Evolutionary conservation across 345 rosid genomes (phyloP).

Genomic region (Gossypium anomalum): DNA sequence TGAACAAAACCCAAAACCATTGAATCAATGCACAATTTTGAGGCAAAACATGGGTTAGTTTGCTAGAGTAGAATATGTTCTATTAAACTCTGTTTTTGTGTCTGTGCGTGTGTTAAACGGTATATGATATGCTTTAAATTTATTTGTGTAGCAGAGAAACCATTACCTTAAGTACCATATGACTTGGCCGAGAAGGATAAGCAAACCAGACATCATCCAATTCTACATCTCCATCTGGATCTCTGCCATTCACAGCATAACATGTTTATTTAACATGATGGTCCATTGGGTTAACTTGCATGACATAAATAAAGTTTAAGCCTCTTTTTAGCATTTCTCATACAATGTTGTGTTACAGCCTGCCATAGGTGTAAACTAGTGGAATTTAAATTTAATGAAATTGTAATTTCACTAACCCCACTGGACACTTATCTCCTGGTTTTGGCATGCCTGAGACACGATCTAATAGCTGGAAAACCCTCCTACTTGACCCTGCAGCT

Average conservation of each 20-base stretch:
- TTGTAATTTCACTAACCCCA: slow-evolving; percentile 45
- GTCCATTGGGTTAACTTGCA: too few species aligned
- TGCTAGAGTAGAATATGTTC: neutral
- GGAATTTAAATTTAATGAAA: neutral
- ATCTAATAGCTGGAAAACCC: slow-evolving; percentile 88
- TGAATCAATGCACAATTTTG: neutral
- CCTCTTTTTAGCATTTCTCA: neutral
- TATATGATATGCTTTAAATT: neutral
- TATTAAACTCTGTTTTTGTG: neutral
- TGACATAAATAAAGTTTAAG: too few species aligned
- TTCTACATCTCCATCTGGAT: slow-evolving; percentile 86
- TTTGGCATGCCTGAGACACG: slow-evolving; percentile 71
- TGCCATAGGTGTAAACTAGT: neutral
- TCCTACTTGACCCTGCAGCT: slow-evolving; percentile 94
- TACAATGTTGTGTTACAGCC: neutral
- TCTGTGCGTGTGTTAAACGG: neutral
- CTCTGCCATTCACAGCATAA: slow-evolving; percentile 34
- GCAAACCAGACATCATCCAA: slow-evolving; percentile 91
- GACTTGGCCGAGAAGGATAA: slow-evolving; percentile 95
- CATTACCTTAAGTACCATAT: slow-evolving; percentile 83
- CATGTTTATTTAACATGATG: neutral
- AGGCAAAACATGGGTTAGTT: neutral
- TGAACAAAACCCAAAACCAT: too few species aligned
- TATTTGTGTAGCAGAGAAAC: neutral
- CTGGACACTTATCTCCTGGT: slow-evolving; percentile 73